Evolutionary conservation across 257 asterid genomes (phyloP).

Genomic region (Solanum paucissectum): DNA sequence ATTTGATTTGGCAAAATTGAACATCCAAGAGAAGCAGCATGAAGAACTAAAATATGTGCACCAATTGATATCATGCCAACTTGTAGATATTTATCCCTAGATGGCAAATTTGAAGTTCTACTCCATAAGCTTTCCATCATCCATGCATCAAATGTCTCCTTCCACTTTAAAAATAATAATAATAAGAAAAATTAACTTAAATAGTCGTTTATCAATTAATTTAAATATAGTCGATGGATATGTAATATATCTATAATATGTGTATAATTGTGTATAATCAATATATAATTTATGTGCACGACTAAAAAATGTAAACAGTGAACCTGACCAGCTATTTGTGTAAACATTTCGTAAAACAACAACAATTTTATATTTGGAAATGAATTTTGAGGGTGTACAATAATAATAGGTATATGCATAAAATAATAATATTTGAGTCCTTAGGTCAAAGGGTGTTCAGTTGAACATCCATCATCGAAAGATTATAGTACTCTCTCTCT

Average conservation of each 20-base stretch:
- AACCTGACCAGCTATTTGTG: background rate
- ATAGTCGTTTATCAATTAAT: background rate
- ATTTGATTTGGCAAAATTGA: background rate
- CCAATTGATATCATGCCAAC: constrained; percentile 34
- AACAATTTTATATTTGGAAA: too few species aligned
- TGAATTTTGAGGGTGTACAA: background rate
- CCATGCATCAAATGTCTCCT: constrained; percentile 47
- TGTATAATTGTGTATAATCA: background rate
- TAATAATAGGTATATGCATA: background rate
- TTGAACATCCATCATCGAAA: too few species aligned
- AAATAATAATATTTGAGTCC: background rate
- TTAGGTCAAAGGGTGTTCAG: background rate
- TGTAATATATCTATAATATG: background rate
- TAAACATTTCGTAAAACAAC: background rate
- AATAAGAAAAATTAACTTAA: background rate
- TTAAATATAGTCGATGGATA: background rate
- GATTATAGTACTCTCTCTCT: background rate
- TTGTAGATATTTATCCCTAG: constrained; percentile 34
- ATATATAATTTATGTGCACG: background rate
- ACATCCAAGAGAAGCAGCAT: constrained; percentile 17
- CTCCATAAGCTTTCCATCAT: constrained; percentile 59
- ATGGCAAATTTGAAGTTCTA: constrained; percentile 18
- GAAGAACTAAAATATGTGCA: constrained; percentile 32
- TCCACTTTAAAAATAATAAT: constrained; percentile 25
- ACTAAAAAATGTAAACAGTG: background rate